Base-by-base conservation (phyloP, 768 basidiomycete species). In the Lentinula boryana region DNA sequence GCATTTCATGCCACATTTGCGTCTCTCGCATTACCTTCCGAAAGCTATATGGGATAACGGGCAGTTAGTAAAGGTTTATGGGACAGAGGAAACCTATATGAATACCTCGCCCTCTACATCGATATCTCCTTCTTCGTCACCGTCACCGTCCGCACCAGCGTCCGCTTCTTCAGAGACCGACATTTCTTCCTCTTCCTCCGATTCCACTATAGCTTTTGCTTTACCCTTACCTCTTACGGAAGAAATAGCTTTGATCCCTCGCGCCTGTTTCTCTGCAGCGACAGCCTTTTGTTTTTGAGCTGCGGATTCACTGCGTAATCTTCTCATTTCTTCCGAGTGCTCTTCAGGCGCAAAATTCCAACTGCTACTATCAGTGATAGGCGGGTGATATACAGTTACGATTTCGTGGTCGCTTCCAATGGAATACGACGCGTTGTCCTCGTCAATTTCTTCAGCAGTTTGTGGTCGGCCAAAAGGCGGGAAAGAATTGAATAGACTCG, bases 301-400 rank as follows among this genome's bases (percentile, higher is more conserved):
- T 10, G 38, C 55, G 7, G 55, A 56, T 12, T 56, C 40, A 16
- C 55, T 56, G 40, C 57, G 57, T 21, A 58, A 58, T n/a, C 48
- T 43, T 40, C 57, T 46, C 57, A 58, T 58, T 58, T 57, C 56
- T 41, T 58, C 43, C 23, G 18, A 27, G 57, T 58, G 32, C 13
- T 46, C 57, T 27, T 48, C 46, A 33, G 46, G n/a, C 7, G n/a
- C 43, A 44, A 50, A 58, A 27, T 58, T 58, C 57, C 57, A 48
- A 23, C 48, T 50, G 33, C 31, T 58, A 23, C n/a, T 49, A 18
- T 46, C 31, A 16, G 38, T 43, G 16, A 21, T 40, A n/a, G 55
- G 40, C 36, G 38, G 9, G 55, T 43, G 55, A 21, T 56, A 56
- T 2, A 40, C 23, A 15, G 38, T 21, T 27, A 16, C 9, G 38